Evolutionary conservation across 2,329 filamentous ascomycete genomes (phyloP).

Genomic region (Fusarium beomiforme): DNA sequence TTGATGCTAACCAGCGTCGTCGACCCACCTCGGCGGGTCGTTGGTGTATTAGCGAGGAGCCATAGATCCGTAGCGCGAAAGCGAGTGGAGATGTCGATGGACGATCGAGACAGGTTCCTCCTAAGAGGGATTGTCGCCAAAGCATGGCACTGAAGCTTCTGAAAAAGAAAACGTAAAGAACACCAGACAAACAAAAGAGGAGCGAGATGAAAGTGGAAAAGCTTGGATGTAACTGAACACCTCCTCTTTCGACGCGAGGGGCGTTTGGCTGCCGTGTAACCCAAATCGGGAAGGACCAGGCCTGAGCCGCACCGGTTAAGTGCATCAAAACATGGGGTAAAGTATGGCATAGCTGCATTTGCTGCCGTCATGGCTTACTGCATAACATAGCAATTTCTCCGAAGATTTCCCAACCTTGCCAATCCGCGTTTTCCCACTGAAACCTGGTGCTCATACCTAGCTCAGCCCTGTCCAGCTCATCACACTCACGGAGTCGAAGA

Average conservation of each 20-base stretch:
- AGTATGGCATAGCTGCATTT: conserved; percentile 13
- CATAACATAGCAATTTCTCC: conserved; percentile 24
- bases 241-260: conserved; percentile 32
- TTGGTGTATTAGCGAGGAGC: conserved; percentile 35
- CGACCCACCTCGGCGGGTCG: conserved; percentile 39
- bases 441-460: conserved; percentile 28
- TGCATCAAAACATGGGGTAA: conserved; percentile 31
- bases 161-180: neutral
- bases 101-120: conserved; percentile 37
- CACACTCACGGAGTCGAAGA: conserved; percentile 1
- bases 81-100: conserved; percentile 34
- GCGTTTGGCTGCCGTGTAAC: conserved; percentile 38
- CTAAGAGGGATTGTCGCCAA: conserved; percentile 40
- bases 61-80: conserved; percentile 34
- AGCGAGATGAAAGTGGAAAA: conserved; percentile 8
- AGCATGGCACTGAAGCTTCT: conserved; percentile 42
- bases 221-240: conserved; percentile 18
- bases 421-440: conserved; percentile 35
- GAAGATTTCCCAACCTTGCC: conserved; percentile 40
- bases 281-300: conserved; percentile 27
- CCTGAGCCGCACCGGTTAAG: conserved; percentile 17
- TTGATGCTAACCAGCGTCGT: conserved; percentile 40
- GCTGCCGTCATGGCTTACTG: neutral
- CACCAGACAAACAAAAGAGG: neutral
- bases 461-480: conserved; percentile 2